Percentiles rank a stretch among this genome's conserved stretches.
These are phyloP conservation scores for Corylus heterophylla DNA, from an alignment of 306 rosid genomes.

Conservation along the genomic window DNA sequence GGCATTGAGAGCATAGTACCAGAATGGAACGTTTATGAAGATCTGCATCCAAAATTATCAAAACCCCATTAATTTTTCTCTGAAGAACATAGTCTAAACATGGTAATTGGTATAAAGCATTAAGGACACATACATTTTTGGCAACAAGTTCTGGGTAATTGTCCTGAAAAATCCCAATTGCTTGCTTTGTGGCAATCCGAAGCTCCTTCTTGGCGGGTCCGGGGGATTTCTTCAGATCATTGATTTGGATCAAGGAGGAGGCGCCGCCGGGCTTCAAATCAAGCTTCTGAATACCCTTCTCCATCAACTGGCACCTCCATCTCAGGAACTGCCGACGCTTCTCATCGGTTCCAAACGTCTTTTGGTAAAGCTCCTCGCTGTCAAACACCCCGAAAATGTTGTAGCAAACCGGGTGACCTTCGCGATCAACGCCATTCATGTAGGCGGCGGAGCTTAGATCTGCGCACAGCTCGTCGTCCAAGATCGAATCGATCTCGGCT, in stretches of 20 bases:
- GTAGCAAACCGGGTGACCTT: conserved; percentile 79
- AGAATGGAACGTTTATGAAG: conserved; percentile 90
- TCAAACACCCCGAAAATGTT: conserved; percentile 83
- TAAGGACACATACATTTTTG: conserved; percentile 53
- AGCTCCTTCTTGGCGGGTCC: conserved; percentile 77
- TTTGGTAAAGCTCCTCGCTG: conserved; percentile 62
- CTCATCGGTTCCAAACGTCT: conserved; percentile 72
- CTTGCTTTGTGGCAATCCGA: conserved; percentile 73
- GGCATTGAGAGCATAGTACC: conserved; percentile 87
- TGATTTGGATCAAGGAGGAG: conserved; percentile 68
- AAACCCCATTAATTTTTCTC: not conserved
- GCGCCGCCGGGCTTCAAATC: conserved; percentile 54
- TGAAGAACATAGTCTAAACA: not conserved
- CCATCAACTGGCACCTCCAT: conserved; percentile 83
- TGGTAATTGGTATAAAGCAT: not conserved
- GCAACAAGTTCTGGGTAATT: conserved; percentile 94
- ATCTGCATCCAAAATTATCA: conserved; percentile 40
- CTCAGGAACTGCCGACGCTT: conserved; percentile 69
- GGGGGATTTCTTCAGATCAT: conserved; percentile 76
- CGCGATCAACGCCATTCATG: conserved; percentile 56
- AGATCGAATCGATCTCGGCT: conserved; percentile 51
- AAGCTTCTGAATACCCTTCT: conserved; percentile 70
- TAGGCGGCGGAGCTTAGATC: conserved; percentile 67
- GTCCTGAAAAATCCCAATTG: conserved; percentile 76
- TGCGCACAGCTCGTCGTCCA: conserved; percentile 53